These are phyloP conservation scores for Raddia guianensis DNA, from an alignment of 176 grass and related monocot genomes.

Conservation along the genomic window DNA sequence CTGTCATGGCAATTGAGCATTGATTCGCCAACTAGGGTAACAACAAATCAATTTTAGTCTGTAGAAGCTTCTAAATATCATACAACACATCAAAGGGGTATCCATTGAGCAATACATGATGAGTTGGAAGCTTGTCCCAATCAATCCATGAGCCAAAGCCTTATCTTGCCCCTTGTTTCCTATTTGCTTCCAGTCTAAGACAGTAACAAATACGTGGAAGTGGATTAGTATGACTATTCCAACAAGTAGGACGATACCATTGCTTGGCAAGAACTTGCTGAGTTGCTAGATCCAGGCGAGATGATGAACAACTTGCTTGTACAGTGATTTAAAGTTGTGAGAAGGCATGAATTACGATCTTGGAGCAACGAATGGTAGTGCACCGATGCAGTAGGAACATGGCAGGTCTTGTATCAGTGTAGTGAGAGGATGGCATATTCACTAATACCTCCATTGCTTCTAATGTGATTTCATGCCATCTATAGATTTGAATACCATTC, in stretches of 20 bases:
- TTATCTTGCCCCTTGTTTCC: not conserved
- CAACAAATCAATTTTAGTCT: not conserved
- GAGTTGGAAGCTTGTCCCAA: not conserved
- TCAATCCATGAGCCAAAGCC: conserved; percentile 3
- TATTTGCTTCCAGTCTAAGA: not conserved
- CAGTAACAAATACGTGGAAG: not conserved
- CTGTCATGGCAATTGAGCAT: not conserved
- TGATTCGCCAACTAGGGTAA: not conserved
- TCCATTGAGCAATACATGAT: not conserved
- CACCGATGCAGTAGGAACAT: not conserved
- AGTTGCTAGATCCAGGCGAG: conserved; percentile 1
- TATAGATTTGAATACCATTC: conserved; percentile 17
- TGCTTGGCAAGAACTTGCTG: not conserved
- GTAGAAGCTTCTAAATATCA: not conserved
- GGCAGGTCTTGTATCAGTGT: not conserved
- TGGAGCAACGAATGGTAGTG: too few relatives aligned
- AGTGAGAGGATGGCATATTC: not conserved
- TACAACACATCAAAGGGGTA: not conserved
- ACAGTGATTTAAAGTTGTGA: not conserved
- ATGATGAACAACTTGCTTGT: not conserved
- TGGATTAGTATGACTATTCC: conserved; percentile 4
- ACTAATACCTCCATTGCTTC: not conserved
- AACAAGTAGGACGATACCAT: not conserved
- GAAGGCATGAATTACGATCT: conserved; percentile 6
- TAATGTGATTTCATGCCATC: not conserved